Evolutionary conservation across 257 asterid species (phyloP).

Genomic region (Verbascum thapsus): DNA sequence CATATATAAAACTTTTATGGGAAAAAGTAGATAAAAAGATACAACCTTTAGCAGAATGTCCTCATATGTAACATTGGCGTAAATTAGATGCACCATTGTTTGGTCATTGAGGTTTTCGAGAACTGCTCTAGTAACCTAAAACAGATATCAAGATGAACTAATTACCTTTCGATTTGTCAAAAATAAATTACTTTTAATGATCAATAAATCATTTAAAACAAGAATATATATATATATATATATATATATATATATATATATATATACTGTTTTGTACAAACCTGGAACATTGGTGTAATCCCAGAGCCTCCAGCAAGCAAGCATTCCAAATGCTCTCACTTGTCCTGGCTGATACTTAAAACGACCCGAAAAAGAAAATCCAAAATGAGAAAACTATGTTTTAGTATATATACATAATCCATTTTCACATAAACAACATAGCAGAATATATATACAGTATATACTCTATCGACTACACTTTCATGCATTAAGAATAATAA

Average conservation of each 20-base stretch:
- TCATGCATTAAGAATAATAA: too few species aligned
- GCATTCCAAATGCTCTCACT: conserved; percentile 68
- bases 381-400: conserved; percentile 14
- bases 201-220: too few species aligned
- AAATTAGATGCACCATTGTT: conserved; percentile 79
- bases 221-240: background rate
- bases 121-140: conserved; percentile 88
- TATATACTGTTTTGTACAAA: conserved; percentile 22
- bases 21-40: conserved; percentile 1
- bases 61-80: conserved; percentile 85
- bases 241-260: conserved; percentile 6
- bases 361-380: conserved; percentile 48
- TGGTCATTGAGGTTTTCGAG: conserved; percentile 77
- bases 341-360: conserved; percentile 67
- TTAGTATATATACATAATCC: background rate
- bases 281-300: conserved; percentile 78
- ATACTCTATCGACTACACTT: too few species aligned
- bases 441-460: conserved; percentile 1
- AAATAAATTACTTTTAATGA: background rate
- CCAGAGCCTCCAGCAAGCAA: conserved; percentile 81
- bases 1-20: conserved; percentile 8
- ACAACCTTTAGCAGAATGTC: conserved; percentile 89
- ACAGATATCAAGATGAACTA: background rate
- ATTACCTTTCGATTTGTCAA: background rate
- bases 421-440: conserved; percentile 18